Percentiles rank a stretch among this genome's conserved stretches.
Evolutionary conservation across 2,329 filamentous ascomycete species (phyloP).

Genomic region (Ceratocystis destructans): DNA sequence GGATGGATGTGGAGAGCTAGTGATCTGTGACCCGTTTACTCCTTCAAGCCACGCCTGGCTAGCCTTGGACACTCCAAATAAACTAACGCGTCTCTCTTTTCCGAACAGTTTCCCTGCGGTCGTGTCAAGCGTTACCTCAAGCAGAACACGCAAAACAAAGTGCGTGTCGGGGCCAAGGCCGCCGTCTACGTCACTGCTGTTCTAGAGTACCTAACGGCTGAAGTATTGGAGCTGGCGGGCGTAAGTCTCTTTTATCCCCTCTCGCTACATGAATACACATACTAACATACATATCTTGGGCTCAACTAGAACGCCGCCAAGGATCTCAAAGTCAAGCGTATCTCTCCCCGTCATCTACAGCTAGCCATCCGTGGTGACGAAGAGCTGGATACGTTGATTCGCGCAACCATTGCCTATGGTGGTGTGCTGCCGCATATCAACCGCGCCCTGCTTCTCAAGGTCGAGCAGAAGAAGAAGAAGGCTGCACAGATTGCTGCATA

Average conservation of each 20-base stretch:
- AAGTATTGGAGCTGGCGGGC: slow-evolving; percentile 94
- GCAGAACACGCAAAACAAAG: slow-evolving; percentile 98
- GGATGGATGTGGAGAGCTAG: too few species aligned
- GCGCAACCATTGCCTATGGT: slow-evolving; percentile 94
- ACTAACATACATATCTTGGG: slow-evolving; percentile 22
- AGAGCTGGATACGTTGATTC: slow-evolving; percentile 92
- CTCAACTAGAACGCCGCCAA: slow-evolving; percentile 78
- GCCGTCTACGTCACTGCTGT: slow-evolving; percentile 97
- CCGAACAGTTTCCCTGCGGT: slow-evolving; percentile 83
- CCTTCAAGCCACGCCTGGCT: too few species aligned
- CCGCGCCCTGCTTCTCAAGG: slow-evolving; percentile 86
- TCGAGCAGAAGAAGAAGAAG: slow-evolving; percentile 92
- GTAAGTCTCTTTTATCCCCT: slow-evolving; percentile 34
- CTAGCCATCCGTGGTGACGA: slow-evolving; percentile 97
- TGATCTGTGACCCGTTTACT: too few species aligned
- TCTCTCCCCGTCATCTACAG: slow-evolving; percentile 93
- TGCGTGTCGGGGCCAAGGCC: slow-evolving; percentile 97
- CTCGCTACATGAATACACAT: background rate
- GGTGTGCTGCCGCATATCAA: slow-evolving; percentile 99
- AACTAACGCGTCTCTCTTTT: background rate
- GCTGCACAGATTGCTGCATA: slow-evolving; percentile 17
- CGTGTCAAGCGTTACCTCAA: slow-evolving; percentile 99
- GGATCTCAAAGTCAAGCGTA: slow-evolving; percentile 99
- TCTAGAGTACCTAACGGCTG: slow-evolving; percentile 92
- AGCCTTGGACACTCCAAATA: background rate